phyloP scores from a whole-genome alignment of 495 filamentous ascomycete species.

The Usnea hakonensis region DNA sequence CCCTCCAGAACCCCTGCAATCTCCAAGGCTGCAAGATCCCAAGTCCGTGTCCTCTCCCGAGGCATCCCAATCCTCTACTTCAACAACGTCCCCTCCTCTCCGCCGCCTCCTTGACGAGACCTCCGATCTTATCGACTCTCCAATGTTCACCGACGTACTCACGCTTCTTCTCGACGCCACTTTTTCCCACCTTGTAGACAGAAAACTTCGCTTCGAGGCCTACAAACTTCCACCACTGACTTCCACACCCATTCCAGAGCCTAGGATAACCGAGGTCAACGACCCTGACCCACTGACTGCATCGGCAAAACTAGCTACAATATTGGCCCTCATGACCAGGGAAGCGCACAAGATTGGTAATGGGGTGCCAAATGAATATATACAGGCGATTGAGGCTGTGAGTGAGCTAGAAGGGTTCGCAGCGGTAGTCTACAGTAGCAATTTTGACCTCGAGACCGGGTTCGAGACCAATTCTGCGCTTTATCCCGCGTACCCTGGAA shows the following conservation, averaged over 20 bases:
- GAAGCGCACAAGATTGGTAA: slow-evolving; percentile 87
- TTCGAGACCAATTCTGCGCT: slow-evolving; percentile 25
- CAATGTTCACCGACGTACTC: slow-evolving; percentile 73
- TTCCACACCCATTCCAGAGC: slow-evolving; percentile 34
- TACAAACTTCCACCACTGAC: slow-evolving; percentile 52
- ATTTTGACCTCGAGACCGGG: slow-evolving; percentile 65
- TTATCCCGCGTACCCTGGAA: slow-evolving; percentile 26
- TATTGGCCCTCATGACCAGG: slow-evolving; percentile 75
- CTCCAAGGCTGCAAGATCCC: slow-evolving; percentile 28
- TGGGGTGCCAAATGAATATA: slow-evolving; percentile 81
- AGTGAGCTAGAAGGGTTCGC: slow-evolving; percentile 88
- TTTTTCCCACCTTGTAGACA: slow-evolving; percentile 73
- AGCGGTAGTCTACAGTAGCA: slow-evolving; percentile 87
- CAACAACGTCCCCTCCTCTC: slow-evolving; percentile 41
- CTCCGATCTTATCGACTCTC: slow-evolving; percentile 89
- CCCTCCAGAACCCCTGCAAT: slow-evolving; percentile 31
- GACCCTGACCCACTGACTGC: slow-evolving; percentile 11
- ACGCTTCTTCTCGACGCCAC: slow-evolving; percentile 79
- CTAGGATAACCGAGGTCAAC: slow-evolving; percentile 35
- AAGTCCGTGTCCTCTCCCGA: slow-evolving; percentile 37
- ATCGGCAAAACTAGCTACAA: slow-evolving; percentile 77
- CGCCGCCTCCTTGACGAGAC: slow-evolving; percentile 92
- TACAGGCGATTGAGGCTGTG: slow-evolving; percentile 72
- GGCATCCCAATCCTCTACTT: slow-evolving; percentile 8
- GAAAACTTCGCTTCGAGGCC: slow-evolving; percentile 66